Evolutionary conservation across 2,329 filamentous ascomycete species (phyloP), one percentile per base, ranked within the genome.

Genomic region (Lachnellula hyalina): DNA sequence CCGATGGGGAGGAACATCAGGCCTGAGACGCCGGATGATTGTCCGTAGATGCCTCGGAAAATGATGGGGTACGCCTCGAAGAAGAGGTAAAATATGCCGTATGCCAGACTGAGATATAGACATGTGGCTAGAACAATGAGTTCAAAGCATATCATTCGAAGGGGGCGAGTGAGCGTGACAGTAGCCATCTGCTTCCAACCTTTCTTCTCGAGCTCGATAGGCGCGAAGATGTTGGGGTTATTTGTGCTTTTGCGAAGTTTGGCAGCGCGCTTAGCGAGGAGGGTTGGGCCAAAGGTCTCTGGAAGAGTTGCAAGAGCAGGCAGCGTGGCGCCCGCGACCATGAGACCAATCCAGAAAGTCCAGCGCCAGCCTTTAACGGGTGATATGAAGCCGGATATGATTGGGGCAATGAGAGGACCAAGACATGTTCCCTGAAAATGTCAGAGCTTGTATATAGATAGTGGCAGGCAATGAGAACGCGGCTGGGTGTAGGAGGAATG

Each of bases 51-150:
- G 17, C 74, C 75, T 12, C 76, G 73, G 65, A 85, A 87, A 55
- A 87, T 80, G 19, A 85, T 73, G 4, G 83, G 83, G 67, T 86
- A 87, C 15, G 79, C 80, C 65, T 86, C 82, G 63, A 87, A 87
- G 69, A 77, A 86, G 56, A 77, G 79, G 63, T 82, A 83, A 72
- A 82, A 83, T 62, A 82, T 83, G 46, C 75, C 80, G 68, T 85
- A 87, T 57, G 80, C 78, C 57, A 86, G 75, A 54, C 76, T 76
- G 7, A 79, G 80, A 69, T 86, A 87, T 34, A 84, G 57, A 63
- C 83, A 80, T 1, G 81, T 76, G 62, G 86, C 84, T 56, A 83
- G 66, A 55, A 87, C 77, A n/a, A 83, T 79, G 0, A 82, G 81
- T 55, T 86, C 82, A 63, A 81, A 79, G 65, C 82, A 60, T 4